A percentile compares a stretch with the other conserved stretches of the same genome.
These are phyloP conservation scores for Gossypioides kirkii DNA, from an alignment of 345 rosid genomes.

Conservation along the genomic window DNA sequence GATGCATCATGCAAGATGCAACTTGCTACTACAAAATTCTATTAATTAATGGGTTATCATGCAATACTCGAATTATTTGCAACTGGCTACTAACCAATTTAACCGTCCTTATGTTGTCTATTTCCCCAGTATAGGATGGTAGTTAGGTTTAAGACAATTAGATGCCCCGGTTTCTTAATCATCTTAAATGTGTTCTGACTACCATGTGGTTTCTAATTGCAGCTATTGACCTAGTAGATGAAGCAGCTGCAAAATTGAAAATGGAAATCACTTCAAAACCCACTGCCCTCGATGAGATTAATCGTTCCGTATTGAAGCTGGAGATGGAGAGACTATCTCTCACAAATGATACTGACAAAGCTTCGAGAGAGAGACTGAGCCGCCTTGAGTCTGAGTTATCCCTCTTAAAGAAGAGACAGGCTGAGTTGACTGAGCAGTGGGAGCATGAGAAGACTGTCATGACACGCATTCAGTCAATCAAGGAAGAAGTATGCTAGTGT, in stretches of 20 bases:
- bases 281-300: constrained; percentile 93
- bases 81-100: background rate
- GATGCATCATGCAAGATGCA: background rate
- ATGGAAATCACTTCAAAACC: constrained; percentile 99
- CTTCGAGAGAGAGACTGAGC: constrained; percentile 82
- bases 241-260: constrained; percentile 97
- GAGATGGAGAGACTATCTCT: constrained; percentile 99
- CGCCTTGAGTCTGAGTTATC: constrained; percentile 80
- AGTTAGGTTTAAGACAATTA: background rate
- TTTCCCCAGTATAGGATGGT: background rate
- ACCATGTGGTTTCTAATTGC: constrained; percentile 24
- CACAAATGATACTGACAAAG: constrained; percentile 83
- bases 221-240: constrained; percentile 99
- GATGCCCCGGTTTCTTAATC: background rate
- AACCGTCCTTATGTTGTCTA: background rate
- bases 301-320: constrained; percentile 83
- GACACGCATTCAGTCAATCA: constrained; percentile 89
- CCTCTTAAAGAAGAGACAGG: constrained; percentile 72
- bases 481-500: constrained; percentile 64
- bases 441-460: constrained; percentile 98
- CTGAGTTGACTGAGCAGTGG: constrained; percentile 88
- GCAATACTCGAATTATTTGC: background rate
- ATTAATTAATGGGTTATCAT: background rate
- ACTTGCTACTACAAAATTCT: background rate
- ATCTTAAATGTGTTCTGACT: background rate